Evolutionary conservation across 2,329 filamentous ascomycete genomes (phyloP), one percentile per base, ranked within the genome.

Genomic region (Cercospora beticola): DNA sequence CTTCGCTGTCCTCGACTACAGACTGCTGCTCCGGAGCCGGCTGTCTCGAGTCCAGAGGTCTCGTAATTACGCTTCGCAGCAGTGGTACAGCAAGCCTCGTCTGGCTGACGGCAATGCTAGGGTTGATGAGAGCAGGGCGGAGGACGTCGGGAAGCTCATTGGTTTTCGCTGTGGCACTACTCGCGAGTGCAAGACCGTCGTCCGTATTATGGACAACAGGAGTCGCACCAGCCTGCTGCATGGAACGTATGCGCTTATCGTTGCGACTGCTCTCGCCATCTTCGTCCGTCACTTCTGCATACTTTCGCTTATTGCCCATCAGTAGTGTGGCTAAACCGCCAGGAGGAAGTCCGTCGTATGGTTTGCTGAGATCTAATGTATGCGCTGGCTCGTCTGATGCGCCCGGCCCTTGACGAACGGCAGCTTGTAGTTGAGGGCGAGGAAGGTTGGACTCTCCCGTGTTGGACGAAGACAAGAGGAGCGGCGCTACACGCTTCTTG

Each of bases 271-370:
- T 93, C 33, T 94, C 92, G 0, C 86, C 89, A 16, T 95, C 93
- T 43, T 94, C 92, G 1, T 86, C 89, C 67, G 96, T 92, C 4
- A 91, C 81, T 5, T 87, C 86, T 16, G 88, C 86, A 59, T 91
- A 89, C 76, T 95, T 97, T 28, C 95, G 87, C 81, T 98, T 99
- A 78, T 97, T 99, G 0, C 95, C 95, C 21, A 98, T 86, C 0
- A 99, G 83, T 82, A 99, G 88, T 2, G 92, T 87, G 1, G 92
- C 89, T 18, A 99, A 86, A 2, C 95, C 95, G 26, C 95, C 95
- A 78, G 92, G 93, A 0, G 95, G 95, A 52, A 98, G 84, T 1
- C 94, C 94, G 73, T 99, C 94, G 71, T 94, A 97, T 0, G 95
- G 95, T 76, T 95, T 97, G 16, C 92, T 95, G 2, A 99, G 85